A percentile compares a stretch with the other conserved stretches of the same genome.
These are phyloP conservation scores for Discostella pseudostelligera DNA, from an alignment of 108 stramenopile genomes.

Conservation along the genomic window DNA sequence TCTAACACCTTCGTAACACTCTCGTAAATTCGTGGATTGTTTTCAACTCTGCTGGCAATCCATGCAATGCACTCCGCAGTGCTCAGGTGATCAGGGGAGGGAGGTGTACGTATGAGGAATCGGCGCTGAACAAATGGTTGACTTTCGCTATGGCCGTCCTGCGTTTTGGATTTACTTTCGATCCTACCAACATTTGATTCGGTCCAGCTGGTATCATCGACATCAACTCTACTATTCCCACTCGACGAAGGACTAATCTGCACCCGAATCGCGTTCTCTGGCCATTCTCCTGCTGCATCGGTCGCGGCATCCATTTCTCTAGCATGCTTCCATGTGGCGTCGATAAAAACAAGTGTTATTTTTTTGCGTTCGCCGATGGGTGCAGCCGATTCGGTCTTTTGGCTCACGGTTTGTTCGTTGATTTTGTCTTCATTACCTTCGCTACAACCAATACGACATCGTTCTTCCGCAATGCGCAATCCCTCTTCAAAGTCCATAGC, in stretches of 20 bases:
- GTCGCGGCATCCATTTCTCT: slow-evolving; percentile 72
- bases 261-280: slow-evolving; percentile 54
- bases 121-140: slow-evolving; percentile 30
- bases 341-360: slow-evolving; percentile 59
- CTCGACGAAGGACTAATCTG: slow-evolving; percentile 29
- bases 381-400: not conserved
- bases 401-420: not conserved
- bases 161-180: not conserved
- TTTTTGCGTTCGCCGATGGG: slow-evolving; percentile 24
- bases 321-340: slow-evolving; percentile 84
- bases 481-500: slow-evolving; percentile 45
- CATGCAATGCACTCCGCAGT: slow-evolving; percentile 79
- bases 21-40: slow-evolving; percentile 47
- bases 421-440: slow-evolving; percentile 20
- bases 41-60: slow-evolving; percentile 56
- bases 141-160: not conserved
- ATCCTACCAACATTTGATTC: not conserved
- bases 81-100: slow-evolving; percentile 54
- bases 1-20: slow-evolving; percentile 65
- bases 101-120: slow-evolving; percentile 64
- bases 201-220: slow-evolving; percentile 6
- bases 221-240: not conserved
- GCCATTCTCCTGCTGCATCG: slow-evolving; percentile 40
- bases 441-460: slow-evolving; percentile 7
- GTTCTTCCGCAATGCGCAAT: slow-evolving; percentile 32